Evolutionary conservation across 169 alveolate species (phyloP).

Genomic region (Cryptosporidium baileyi): DNA sequence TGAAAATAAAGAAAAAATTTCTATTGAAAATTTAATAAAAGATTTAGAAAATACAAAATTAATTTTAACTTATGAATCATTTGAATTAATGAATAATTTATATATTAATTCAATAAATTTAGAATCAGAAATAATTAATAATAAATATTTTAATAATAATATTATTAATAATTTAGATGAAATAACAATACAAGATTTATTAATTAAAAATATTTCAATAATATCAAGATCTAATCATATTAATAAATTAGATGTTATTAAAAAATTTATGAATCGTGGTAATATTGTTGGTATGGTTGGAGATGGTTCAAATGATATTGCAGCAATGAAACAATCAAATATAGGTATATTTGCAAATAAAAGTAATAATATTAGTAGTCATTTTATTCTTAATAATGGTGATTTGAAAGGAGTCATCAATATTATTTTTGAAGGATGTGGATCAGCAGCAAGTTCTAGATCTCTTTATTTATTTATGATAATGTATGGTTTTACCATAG

Average conservation of each 20-base stretch:
- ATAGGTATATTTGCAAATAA: constrained; percentile 3
- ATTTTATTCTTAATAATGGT: neutral
- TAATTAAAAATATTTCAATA: neutral
- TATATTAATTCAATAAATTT: neutral
- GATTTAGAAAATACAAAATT: neutral
- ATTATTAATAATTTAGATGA: no score
- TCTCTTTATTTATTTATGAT: constrained; percentile 46
- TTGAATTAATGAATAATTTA: neutral
- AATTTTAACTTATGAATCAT: constrained; percentile 22
- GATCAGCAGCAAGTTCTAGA: constrained; percentile 22
- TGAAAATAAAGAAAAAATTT: neutral
- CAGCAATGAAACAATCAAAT: constrained; percentile 32
- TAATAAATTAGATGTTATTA: constrained; percentile 13
- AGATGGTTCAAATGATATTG: constrained; percentile 61
- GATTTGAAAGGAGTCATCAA: neutral
- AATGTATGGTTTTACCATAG: constrained; percentile 29
- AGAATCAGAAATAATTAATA: neutral
- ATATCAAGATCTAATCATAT: constrained; percentile 35
- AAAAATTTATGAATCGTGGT: constrained; percentile 8
- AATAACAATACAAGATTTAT: constrained; percentile 1
- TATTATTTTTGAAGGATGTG: constrained; percentile 26
- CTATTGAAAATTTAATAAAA: neutral
- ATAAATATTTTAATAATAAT: neutral
- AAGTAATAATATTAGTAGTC: neutral
- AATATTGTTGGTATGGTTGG: constrained; percentile 47